A percentile compares a stretch with the other conserved stretches of the same genome.
Evolutionary conservation across 1,284 basidiomycete species (phyloP).

Genomic region (Rugosomyces carneus): DNA sequence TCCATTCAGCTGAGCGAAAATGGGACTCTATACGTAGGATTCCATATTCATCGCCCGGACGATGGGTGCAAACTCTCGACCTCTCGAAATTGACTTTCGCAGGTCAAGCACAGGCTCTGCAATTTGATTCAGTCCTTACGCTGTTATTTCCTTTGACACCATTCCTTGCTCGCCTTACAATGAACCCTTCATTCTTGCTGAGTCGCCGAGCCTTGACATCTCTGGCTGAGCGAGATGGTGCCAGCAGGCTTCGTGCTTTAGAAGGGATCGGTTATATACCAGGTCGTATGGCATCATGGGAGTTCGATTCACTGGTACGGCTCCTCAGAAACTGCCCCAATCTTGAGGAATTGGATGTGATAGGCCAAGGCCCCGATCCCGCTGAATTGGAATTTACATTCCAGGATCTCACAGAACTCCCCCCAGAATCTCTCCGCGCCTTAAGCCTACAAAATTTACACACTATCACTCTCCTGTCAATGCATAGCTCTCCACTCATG

Average conservation of each 20-base stretch:
- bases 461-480: constrained; percentile 60
- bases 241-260: constrained; percentile 48
- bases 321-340: constrained; percentile 52
- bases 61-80: constrained; percentile 75
- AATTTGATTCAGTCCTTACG: constrained; percentile 55
- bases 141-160: constrained; percentile 66
- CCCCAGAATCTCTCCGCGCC: constrained; percentile 29
- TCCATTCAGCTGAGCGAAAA: constrained; percentile 60
- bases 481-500: constrained; percentile 62
- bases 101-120: constrained; percentile 40
- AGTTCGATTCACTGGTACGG: constrained; percentile 44
- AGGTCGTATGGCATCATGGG: constrained; percentile 24
- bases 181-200: constrained; percentile 56
- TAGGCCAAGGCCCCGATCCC: constrained; percentile 52
- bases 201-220: constrained; percentile 55
- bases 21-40: constrained; percentile 85
- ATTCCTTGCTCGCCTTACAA: constrained; percentile 52
- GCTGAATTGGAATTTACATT: constrained; percentile 37
- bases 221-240: constrained; percentile 49
- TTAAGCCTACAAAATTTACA: constrained; percentile 56
- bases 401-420: constrained; percentile 21
- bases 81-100: constrained; percentile 47
- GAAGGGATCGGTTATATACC: constrained; percentile 56
- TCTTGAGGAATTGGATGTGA: constrained; percentile 63
- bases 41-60: constrained; percentile 76